Evolutionary conservation across 345 rosid genomes (phyloP).

Genomic region (Lepidium didymum): DNA sequence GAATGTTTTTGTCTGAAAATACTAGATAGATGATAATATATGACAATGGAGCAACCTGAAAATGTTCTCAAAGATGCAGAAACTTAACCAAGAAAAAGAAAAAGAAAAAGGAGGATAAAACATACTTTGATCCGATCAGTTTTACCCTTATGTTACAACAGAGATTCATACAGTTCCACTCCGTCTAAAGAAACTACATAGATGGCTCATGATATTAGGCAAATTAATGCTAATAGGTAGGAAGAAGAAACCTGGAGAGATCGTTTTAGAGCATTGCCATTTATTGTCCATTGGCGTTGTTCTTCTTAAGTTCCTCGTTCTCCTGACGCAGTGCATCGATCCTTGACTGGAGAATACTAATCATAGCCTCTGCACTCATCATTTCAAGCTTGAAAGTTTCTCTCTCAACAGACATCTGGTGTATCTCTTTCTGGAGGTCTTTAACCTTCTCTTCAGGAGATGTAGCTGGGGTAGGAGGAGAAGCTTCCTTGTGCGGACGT

Average conservation of each 20-base stretch:
- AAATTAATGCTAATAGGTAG: conserved; percentile 4
- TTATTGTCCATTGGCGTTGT: neutral
- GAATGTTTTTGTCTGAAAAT: neutral
- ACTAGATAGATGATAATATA: conserved; percentile 21
- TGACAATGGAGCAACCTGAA: conserved; percentile 22
- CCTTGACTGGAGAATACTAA: conserved; percentile 65
- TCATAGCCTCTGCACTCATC: conserved; percentile 80
- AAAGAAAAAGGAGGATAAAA: neutral
- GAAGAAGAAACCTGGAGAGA: conserved; percentile 21
- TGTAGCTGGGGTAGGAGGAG: conserved; percentile 18
- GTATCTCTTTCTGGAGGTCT: conserved; percentile 58
- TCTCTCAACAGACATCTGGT: conserved; percentile 59
- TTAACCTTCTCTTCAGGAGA: conserved; percentile 29
- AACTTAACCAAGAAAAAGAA: neutral
- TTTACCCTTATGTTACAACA: conserved; percentile 21
- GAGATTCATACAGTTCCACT: conserved; percentile 10
- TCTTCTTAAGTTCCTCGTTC: conserved; percentile 65
- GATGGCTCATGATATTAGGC: conserved; percentile 6
- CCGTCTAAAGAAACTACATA: conserved; percentile 7
- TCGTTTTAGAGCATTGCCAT: neutral
- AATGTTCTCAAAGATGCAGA: conserved; percentile 10
- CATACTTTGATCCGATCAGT: neutral
- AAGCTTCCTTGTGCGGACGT: conserved; percentile 11
- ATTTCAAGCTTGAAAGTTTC: conserved; percentile 70
- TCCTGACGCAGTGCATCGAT: conserved; percentile 56